Evolutionary conservation across 345 rosid species (phyloP).

Genomic region (Chamaenerion angustifolium): DNA sequence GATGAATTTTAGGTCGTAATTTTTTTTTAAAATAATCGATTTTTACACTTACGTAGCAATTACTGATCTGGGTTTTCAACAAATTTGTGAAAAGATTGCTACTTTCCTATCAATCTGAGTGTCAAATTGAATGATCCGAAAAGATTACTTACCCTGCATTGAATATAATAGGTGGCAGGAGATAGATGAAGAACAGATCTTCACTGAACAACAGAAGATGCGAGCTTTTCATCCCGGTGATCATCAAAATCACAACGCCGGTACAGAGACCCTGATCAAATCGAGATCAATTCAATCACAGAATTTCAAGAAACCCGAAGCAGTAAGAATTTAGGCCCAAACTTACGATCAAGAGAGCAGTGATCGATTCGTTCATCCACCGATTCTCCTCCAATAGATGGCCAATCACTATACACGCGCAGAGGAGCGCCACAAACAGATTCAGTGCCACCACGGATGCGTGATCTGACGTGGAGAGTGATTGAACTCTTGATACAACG

Average conservation of each 20-base stretch:
- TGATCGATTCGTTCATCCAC: conserved; percentile 3
- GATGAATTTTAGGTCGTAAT: too few relatives aligned
- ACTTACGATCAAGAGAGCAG: neutral
- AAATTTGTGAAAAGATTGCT: too few relatives aligned
- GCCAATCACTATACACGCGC: conserved; percentile 1
- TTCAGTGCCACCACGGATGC: neutral
- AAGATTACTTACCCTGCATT: conserved; percentile 27
- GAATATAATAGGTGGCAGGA: conserved; percentile 38
- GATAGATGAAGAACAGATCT: conserved; percentile 38
- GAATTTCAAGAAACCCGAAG: too few relatives aligned
- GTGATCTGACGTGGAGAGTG: neutral
- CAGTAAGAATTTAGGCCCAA: too few relatives aligned
- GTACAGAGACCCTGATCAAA: conserved; percentile 26
- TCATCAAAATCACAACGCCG: conserved; percentile 23
- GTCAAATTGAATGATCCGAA: neutral
- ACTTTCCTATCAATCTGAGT: too few relatives aligned
- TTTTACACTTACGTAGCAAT: neutral
- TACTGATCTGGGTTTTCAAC: neutral
- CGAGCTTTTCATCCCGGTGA: conserved; percentile 29
- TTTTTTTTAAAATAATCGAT: neutral
- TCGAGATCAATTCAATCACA: too few relatives aligned
- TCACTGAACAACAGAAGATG: conserved; percentile 32
- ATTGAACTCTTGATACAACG: neutral
- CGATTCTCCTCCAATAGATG: conserved; percentile 3
- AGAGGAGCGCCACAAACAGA: conserved; percentile 1